A percentile compares a stretch with the other conserved stretches of the same genome.
Evolutionary conservation across 2,329 filamentous ascomycete genomes (phyloP).

Genomic region (Hymenoscyphus linearis): DNA sequence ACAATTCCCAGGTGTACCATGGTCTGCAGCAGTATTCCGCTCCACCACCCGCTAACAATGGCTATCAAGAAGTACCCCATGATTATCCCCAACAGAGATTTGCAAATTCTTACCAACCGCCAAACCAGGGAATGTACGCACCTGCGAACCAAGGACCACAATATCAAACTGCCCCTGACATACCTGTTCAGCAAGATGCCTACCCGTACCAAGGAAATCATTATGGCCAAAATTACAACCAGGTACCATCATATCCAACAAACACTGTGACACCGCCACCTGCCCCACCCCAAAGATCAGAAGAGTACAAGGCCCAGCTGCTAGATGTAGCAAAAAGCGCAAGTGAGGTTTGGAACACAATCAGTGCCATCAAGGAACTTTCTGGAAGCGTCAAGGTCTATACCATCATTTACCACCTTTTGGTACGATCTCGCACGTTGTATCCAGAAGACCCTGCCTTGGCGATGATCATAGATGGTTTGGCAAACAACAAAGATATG

Average conservation of each 20-base stretch:
- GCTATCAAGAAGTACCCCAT: constrained; percentile 22
- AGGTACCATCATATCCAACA: constrained; percentile 25
- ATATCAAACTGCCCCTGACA: constrained; percentile 21
- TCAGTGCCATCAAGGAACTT: constrained; percentile 55
- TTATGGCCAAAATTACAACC: constrained; percentile 21
- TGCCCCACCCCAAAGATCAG: constrained; percentile 33
- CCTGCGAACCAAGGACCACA: constrained; percentile 14
- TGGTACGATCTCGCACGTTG: constrained; percentile 49
- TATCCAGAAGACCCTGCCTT: constrained; percentile 55
- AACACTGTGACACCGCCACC: constrained; percentile 21
- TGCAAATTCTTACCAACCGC: constrained; percentile 19
- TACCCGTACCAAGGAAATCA: constrained; percentile 19
- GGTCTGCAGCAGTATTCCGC: constrained; percentile 24
- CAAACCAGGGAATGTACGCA: constrained; percentile 18
- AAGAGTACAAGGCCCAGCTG: constrained; percentile 42
- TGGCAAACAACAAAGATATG: constrained; percentile 53
- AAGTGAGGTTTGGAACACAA: constrained; percentile 57
- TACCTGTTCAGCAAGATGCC: constrained; percentile 14
- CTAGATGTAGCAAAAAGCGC: constrained; percentile 50
- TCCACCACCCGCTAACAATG: constrained; percentile 14
- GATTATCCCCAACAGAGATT: constrained; percentile 26
- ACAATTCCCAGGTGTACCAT: constrained; percentile 23
- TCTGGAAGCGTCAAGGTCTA: constrained; percentile 57
- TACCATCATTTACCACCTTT: constrained; percentile 58
- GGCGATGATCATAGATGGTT: constrained; percentile 52